Percentiles rank a stretch among this genome's conserved stretches.
Evolutionary conservation across 140 eudicot species (phyloP).

Genomic region (Flaveria floridana): DNA sequence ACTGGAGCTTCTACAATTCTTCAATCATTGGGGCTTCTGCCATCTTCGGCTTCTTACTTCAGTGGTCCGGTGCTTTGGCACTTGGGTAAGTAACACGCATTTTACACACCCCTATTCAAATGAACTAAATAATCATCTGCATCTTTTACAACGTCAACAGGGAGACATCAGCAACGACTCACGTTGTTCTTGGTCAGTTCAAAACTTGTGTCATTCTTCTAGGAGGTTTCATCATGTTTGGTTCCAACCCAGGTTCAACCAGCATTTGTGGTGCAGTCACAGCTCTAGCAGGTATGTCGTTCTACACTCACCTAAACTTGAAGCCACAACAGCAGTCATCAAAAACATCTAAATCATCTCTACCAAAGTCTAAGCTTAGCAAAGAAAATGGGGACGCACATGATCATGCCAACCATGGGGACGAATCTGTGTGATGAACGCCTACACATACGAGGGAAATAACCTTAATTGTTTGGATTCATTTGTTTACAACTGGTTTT

Average conservation of each 20-base stretch:
- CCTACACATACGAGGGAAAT: slow-evolving; percentile 2
- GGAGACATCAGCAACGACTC: slow-evolving; percentile 97
- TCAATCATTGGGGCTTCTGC: slow-evolving; percentile 74
- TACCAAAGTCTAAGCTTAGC: slow-evolving; percentile 79
- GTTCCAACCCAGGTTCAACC: slow-evolving; percentile 81
- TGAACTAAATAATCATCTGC: background rate
- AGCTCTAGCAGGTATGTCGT: slow-evolving; percentile 85
- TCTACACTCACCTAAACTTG: slow-evolving; percentile 79
- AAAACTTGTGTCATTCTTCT: slow-evolving; percentile 94
- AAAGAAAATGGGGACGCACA: slow-evolving; percentile 67
- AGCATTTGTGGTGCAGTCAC: slow-evolving; percentile 85
- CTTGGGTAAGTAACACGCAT: slow-evolving; percentile 65
- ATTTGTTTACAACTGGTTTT: slow-evolving; percentile 27
- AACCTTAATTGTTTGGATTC: slow-evolving; percentile 35
- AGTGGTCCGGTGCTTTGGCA: slow-evolving; percentile 98
- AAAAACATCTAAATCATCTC: slow-evolving; percentile 50
- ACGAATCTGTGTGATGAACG: slow-evolving; percentile 51
- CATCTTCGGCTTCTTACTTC: slow-evolving; percentile 88
- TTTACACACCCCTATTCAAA: background rate
- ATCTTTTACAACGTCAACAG: slow-evolving; percentile 35
- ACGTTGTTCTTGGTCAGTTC: slow-evolving; percentile 96
- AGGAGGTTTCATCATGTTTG: slow-evolving; percentile 81
- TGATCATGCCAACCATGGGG: slow-evolving; percentile 42
- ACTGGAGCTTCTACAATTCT: slow-evolving; percentile 65
- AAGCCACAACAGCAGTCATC: slow-evolving; percentile 47